Percentiles rank a stretch among this genome's conserved stretches.
Conservation (phyloP, 257 asterid species). For the Capsicum chinense region DNA sequence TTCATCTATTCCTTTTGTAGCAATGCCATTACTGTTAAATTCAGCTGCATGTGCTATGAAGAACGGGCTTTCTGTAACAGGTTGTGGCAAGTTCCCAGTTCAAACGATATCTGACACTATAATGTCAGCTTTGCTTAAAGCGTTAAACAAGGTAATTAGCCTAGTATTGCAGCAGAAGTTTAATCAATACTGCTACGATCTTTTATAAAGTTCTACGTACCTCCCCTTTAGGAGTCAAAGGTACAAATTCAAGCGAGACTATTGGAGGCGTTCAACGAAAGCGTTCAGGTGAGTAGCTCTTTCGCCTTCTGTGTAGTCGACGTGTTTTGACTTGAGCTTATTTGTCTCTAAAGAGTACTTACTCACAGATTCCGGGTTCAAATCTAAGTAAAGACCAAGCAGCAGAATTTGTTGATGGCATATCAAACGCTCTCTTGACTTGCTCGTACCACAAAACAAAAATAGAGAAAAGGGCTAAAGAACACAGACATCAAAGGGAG, state of each 20-base stretch:
- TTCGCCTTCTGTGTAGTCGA: not conserved
- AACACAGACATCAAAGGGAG: not conserved
- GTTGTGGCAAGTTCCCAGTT: not conserved
- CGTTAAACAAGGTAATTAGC: not conserved
- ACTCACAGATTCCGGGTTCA: not conserved
- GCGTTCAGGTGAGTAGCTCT: conserved; percentile 22
- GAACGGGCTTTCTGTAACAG: not conserved
- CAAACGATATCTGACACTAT: conserved; percentile 17
- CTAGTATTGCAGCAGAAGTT: not conserved
- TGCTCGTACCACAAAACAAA: conserved; percentile 5
- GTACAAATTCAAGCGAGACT: conserved; percentile 19
- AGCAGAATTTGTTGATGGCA: conserved; percentile 13
- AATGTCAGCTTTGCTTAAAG: conserved; percentile 10
- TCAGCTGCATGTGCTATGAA: conserved; percentile 18
- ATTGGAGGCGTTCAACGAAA: conserved; percentile 23
- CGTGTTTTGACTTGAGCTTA: conserved; percentile 1
- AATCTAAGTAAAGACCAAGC: not conserved
- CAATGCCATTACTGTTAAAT: conserved; percentile 29
- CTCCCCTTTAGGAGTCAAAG: conserved; percentile 21
- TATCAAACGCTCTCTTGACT: not conserved
- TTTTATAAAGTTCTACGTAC: not conserved
- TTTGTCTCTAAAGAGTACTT: not conserved
- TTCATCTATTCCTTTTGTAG: not conserved
- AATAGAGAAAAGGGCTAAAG: not conserved
- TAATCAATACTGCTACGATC: not conserved